phyloP scores from a whole-genome alignment of 2,329 filamentous ascomycete species.

The Epichloe sylvatica region DNA sequence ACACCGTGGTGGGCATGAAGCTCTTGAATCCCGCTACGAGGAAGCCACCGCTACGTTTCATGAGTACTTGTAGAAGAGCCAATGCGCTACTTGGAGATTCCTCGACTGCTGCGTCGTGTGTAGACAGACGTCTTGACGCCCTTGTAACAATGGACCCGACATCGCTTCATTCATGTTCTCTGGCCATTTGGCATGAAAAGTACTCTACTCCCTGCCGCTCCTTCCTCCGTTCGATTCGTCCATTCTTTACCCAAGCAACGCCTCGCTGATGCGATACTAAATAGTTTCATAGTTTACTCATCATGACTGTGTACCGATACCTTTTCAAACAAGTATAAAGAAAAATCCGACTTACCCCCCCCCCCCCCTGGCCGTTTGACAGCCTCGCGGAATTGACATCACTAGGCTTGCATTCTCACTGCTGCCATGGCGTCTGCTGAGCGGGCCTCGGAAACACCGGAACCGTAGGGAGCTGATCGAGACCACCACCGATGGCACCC shows the following conservation, averaged over 20 bases:
- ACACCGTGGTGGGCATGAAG: too few relatives aligned
- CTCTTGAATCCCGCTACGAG: too few relatives aligned
- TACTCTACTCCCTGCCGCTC: background rate
- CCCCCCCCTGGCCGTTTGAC: background rate
- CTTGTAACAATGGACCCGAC: too few relatives aligned
- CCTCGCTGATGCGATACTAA: conserved; percentile 7
- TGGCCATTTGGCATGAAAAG: background rate
- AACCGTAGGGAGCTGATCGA: conserved; percentile 66
- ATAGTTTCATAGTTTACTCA: conserved; percentile 5
- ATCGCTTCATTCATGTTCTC: background rate
- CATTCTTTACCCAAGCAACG: conserved; percentile 5
- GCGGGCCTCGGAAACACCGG: conserved; percentile 76
- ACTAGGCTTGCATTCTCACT: conserved; percentile 10
- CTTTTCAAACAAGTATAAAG: background rate
- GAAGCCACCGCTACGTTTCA: too few relatives aligned
- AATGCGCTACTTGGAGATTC: too few relatives aligned
- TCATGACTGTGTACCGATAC: background rate
- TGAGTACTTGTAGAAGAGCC: too few relatives aligned
- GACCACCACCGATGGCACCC: conserved; percentile 64
- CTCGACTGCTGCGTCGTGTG: too few relatives aligned
- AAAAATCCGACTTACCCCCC: background rate
- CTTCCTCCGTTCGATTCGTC: background rate
- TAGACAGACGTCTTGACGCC: too few relatives aligned
- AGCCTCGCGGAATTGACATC: background rate
- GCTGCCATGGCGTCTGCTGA: conserved; percentile 48